Evolutionary conservation across 768 basidiomycete genomes (phyloP).

Genomic region (Neoboletus magnificus): DNA sequence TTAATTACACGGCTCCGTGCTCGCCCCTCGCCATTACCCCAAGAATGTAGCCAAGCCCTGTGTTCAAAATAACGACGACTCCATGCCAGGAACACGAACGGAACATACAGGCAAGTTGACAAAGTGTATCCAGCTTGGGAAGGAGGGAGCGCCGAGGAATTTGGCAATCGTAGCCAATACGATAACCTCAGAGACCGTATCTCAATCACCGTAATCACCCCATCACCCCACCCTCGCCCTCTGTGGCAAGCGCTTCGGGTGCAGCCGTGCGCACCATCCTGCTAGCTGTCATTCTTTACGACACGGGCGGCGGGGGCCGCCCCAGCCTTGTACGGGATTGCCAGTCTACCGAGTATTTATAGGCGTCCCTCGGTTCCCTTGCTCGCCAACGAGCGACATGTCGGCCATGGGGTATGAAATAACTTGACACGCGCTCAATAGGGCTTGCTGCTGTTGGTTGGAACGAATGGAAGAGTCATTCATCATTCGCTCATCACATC

Average conservation of each 20-base stretch:
- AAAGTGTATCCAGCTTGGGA: constrained; percentile 11
- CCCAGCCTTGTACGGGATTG: not conserved
- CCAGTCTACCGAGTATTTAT: not conserved
- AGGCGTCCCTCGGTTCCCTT: not conserved
- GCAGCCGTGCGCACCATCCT: not conserved
- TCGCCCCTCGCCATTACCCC: not conserved
- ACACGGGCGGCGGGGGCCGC: not conserved
- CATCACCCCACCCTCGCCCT: not conserved
- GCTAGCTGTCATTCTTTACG: not conserved
- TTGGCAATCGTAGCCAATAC: constrained; percentile 1
- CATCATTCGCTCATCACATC: constrained; percentile 12
- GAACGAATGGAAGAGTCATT: constrained; percentile 15
- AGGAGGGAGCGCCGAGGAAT: constrained; percentile 17
- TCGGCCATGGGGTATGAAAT: constrained; percentile 4
- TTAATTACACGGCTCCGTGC: constrained; percentile 1
- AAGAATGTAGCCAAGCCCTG: constrained; percentile 7
- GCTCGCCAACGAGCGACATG: not conserved
- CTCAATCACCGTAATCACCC: constrained; percentile 8
- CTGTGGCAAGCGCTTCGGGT: not conserved
- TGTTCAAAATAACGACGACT: not conserved
- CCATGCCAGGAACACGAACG: constrained; percentile 1
- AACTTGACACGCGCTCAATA: not conserved
- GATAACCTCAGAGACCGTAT: constrained; percentile 9
- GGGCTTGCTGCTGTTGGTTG: not conserved
- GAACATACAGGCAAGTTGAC: not conserved